Percentiles rank a stretch among this genome's conserved stretches.
phyloP scores from a whole-genome alignment of 345 rosid species.

The Laguncularia racemosa region DNA sequence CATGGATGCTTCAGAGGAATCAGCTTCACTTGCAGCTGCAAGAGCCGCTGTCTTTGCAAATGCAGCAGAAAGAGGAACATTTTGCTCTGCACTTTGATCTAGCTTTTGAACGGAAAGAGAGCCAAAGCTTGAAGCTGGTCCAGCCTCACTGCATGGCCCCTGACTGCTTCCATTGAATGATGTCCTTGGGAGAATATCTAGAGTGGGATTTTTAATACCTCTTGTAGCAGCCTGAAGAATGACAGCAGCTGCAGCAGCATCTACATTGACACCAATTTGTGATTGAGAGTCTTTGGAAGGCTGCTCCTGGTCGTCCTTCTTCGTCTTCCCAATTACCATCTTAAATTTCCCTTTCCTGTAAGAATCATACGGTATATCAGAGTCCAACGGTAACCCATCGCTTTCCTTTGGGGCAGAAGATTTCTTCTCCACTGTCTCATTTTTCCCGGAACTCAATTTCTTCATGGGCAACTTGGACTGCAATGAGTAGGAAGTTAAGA shows the following conservation, averaged over 20 bases:
- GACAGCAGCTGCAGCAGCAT: conserved; percentile 82
- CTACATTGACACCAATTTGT: conserved; percentile 49
- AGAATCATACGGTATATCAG: conserved; percentile 55
- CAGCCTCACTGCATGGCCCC: conserved; percentile 34
- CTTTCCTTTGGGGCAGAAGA: conserved; percentile 29
- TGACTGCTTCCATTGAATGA: conserved; percentile 26
- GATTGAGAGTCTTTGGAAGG: conserved; percentile 41
- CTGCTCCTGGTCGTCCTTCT: conserved; percentile 52
- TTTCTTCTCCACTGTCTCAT: conserved; percentile 44
- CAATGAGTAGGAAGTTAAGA: conserved; percentile 8
- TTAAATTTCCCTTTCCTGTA: conserved; percentile 73
- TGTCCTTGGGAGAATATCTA: conserved; percentile 38
- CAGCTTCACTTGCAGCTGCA: conserved; percentile 56
- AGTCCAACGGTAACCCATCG: conserved; percentile 26
- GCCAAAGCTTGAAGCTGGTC: conserved; percentile 5
- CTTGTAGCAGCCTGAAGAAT: conserved; percentile 88
- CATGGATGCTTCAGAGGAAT: conserved; percentile 60
- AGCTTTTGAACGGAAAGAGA: conserved; percentile 5
- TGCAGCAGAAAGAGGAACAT: conserved; percentile 35
- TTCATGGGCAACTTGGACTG: conserved; percentile 51
- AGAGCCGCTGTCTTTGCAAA: conserved; percentile 45
- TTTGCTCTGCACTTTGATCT: conserved; percentile 19
- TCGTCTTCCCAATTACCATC: conserved; percentile 60
- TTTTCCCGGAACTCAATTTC: conserved; percentile 31
- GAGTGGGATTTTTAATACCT: conserved; percentile 74